Conservation (phyloP, 352 stramenopile species). For the Phytopythium ostracodes region DNA sequence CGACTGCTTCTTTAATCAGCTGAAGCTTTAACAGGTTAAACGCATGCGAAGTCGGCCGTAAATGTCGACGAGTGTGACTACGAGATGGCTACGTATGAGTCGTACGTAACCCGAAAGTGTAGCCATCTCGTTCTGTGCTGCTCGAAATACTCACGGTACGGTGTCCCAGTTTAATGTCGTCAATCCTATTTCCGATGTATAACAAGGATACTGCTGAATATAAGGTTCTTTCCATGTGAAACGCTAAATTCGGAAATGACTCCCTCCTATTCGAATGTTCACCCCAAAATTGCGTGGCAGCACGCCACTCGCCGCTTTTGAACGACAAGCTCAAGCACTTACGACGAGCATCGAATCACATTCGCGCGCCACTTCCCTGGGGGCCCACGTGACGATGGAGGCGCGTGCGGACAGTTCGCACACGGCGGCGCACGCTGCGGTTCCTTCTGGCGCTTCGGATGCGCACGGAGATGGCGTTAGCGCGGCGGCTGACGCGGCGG, state of each 20-base stretch:
- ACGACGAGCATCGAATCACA: too few species aligned
- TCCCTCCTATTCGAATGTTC: neutral
- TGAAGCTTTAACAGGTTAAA: neutral
- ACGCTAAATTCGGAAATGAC: constrained; percentile 3
- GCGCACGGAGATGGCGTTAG: too few species aligned
- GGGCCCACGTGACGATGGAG: neutral
- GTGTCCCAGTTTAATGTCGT: too few species aligned
- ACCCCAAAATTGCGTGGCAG: constrained; percentile 14
- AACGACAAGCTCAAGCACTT: neutral
- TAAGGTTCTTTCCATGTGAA: neutral
- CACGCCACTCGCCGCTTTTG: constrained; percentile 4
- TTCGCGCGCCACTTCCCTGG: too few species aligned
- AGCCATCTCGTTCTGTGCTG: neutral
- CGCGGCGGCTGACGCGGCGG: neutral
- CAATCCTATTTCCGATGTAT: too few species aligned
- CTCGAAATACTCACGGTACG: neutral
- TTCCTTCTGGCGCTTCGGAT: too few species aligned
- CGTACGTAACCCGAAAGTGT: neutral
- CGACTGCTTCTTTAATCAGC: neutral
- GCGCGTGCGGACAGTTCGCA: constrained; percentile 5
- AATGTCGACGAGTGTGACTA: too few species aligned
- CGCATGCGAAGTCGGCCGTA: too few species aligned
- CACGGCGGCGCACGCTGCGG: too few species aligned
- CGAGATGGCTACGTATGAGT: too few species aligned
- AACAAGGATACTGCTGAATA: too few species aligned